Conservation (phyloP, 768 basidiomycete species). For the Sarcomyxa edulis region DNA sequence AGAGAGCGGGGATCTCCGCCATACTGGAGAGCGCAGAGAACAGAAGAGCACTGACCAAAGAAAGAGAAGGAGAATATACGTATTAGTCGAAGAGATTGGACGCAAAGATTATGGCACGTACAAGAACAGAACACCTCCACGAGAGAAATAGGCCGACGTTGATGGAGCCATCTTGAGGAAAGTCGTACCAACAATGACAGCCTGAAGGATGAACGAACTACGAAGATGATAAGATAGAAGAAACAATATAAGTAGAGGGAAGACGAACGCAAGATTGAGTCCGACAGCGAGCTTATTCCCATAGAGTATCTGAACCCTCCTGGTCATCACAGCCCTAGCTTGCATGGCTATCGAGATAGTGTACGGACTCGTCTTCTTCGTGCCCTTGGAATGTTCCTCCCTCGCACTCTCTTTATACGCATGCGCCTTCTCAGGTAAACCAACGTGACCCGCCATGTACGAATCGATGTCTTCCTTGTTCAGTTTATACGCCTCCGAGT, state of each 20-base stretch:
- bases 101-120: no score
- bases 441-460: conserved; percentile 40
- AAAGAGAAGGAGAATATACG: not conserved
- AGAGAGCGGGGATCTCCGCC: conserved; percentile 56
- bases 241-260: not conserved
- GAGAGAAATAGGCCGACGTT: conserved; percentile 66
- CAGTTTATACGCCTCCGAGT: conserved; percentile 18
- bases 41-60: conserved; percentile 34
- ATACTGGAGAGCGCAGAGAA: conserved; percentile 26
- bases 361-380: conserved; percentile 36
- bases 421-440: conserved; percentile 32
- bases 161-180: conserved; percentile 52
- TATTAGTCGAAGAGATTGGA: not conserved
- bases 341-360: conserved; percentile 40
- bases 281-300: conserved; percentile 33
- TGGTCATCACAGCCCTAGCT: conserved; percentile 36
- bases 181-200: conserved; percentile 53
- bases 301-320: conserved; percentile 37
- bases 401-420: conserved; percentile 43
- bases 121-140: conserved; percentile 78
- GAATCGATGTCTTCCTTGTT: conserved; percentile 43
- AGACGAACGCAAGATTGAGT: conserved; percentile 26
- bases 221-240: not conserved
- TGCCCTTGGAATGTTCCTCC: conserved; percentile 45
- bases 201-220: conserved; percentile 50